These are phyloP conservation scores for Fraxinus quadrangulata DNA, from an alignment of 257 asterid genomes.

Conservation along the genomic window DNA sequence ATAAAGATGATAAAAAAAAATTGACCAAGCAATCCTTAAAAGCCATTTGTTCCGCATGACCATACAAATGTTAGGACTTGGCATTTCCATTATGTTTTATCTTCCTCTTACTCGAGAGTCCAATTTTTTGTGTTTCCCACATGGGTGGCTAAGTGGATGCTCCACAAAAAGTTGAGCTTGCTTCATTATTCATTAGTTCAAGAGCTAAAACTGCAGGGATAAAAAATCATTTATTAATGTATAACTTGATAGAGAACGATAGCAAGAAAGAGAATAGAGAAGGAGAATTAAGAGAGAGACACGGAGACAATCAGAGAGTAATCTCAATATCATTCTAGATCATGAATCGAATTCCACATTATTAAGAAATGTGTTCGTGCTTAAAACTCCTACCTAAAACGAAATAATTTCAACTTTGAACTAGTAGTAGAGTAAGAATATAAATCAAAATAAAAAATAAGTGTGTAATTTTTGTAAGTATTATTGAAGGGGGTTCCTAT, in stretches of 20 bases:
- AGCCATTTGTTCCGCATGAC: background rate
- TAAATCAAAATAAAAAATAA: background rate
- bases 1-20: background rate
- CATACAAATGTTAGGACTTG: conserved; percentile 5
- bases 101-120: background rate
- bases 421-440: background rate
- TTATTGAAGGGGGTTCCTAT: background rate
- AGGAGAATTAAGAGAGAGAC: background rate
- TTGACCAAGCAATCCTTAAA: background rate
- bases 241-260: background rate
- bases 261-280: background rate
- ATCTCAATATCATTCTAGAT: background rate
- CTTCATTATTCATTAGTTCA: background rate
- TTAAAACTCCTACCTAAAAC: background rate
- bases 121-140: background rate
- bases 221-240: background rate
- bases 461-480: background rate
- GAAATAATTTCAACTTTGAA: background rate
- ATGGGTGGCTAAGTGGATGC: background rate
- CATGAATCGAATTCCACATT: background rate
- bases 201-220: background rate
- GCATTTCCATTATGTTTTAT: background rate
- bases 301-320: background rate
- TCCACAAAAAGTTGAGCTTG: background rate
- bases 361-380: background rate